Base-by-base conservation (phyloP, 345 rosid species). In the Eucalyptus cloeziana region DNA sequence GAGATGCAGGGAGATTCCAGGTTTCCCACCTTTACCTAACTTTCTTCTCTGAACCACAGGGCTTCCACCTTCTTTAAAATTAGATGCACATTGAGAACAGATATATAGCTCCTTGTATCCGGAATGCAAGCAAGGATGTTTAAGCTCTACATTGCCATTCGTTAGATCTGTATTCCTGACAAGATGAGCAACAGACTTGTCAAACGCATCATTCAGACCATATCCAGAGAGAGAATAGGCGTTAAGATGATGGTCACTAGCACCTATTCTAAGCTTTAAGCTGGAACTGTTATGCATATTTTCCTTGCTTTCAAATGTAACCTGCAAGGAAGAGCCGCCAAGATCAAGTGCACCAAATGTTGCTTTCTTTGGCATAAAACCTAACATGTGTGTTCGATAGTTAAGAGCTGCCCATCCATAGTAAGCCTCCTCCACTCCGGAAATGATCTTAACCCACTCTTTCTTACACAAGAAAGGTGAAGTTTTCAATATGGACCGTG, bases 321-420 rank as follows among this genome's bases (percentile, higher is more conserved):
- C 98, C 93, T 98, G 99, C 92, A 98, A 92, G n/a, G 99, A 98
- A 22, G 99, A 98, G 50, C 99, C 99, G 83, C 99, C 99, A 91
- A 98, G 91, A 92, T 98, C 99, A 88, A 98, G 99, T 58, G 99
- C 95, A 89, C 99, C 99, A 92, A 95, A 98, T 87, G 99, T 98
- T 64, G 93, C 93, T 90, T 93, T 96, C 90, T 95, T 96, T 27
- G 96, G 98, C 64, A 83, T 52, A 40, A 93, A 92, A 90, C 98
- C 98, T 87, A 98, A 93, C 92, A 93, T 93, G 89, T 93, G 91
- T 7, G 93, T 94, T 87, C 89, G 96, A 90, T 98, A 97, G 90
- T 98, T 98, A 87, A 98, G 96, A 86, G 99, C 98, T 7, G 96
- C 95, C 99, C 99, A 98, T 89, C 99, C 99, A 87, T 90, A 95